These are phyloP conservation scores for Neurospora tetrasperma DNA, from an alignment of 495 filamentous ascomycete species.

Conservation along the genomic window DNA sequence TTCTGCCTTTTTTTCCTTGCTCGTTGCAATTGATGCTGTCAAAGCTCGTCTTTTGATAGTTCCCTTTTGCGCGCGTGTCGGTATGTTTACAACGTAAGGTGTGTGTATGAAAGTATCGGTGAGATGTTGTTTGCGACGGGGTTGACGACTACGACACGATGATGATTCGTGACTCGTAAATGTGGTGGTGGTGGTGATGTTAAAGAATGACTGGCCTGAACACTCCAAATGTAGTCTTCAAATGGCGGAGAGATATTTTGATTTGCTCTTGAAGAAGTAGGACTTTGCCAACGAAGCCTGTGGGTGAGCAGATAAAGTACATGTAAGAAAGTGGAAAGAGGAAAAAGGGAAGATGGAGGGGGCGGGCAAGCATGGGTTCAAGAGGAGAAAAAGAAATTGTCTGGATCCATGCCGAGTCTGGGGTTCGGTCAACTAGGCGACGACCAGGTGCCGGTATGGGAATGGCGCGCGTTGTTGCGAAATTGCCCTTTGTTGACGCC, in stretches of 20 bases:
- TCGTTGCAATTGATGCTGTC: background rate
- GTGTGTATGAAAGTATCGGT: conserved; percentile 8
- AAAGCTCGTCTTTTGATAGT: background rate
- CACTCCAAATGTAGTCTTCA: conserved; percentile 37
- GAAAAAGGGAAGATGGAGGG: conserved; percentile 1
- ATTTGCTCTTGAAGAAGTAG: conserved; percentile 14
- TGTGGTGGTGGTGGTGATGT: background rate
- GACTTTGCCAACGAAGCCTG: conserved; percentile 51
- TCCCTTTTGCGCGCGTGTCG: background rate
- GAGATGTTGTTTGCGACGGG: conserved; percentile 13
- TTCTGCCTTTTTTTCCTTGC: background rate
- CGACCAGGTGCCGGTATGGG: background rate
- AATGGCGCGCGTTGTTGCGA: background rate
- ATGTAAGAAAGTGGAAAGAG: conserved; percentile 1
- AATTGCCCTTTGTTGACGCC: background rate
- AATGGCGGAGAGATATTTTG: conserved; percentile 6
- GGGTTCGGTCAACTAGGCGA: background rate
- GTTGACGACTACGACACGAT: conserved; percentile 1
- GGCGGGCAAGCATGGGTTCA: conserved; percentile 1
- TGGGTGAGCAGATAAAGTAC: conserved; percentile 14
- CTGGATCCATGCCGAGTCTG: background rate
- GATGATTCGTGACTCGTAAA: background rate
- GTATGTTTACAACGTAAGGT: background rate
- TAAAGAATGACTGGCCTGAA: conserved; percentile 29
- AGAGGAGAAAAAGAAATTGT: background rate